Conservation (phyloP, 2,329 filamentous ascomycete species). For the Dothideomycetes sp. region DNA sequence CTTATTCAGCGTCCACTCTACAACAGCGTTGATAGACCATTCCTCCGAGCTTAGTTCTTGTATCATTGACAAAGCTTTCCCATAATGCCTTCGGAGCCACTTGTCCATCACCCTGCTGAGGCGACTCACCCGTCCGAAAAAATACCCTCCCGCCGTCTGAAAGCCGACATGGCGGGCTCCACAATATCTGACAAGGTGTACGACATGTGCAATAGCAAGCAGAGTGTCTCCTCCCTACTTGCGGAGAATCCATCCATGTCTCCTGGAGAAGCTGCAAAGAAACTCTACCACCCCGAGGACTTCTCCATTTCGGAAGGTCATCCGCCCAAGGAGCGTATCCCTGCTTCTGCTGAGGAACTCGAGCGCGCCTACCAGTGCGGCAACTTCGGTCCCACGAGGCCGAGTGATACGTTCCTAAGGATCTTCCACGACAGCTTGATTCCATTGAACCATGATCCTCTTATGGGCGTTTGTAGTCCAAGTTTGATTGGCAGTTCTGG, state of each 20-base stretch:
- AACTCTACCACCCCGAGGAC: conserved; percentile 38
- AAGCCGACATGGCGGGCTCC: too few relatives aligned
- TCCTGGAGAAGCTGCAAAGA: conserved; percentile 44
- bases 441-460: conserved; percentile 41
- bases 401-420: conserved; percentile 56
- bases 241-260: conserved; percentile 42
- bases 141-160: too few relatives aligned
- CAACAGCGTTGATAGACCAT: too few relatives aligned
- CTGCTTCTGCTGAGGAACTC: conserved; percentile 32
- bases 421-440: conserved; percentile 56
- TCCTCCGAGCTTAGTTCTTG: too few relatives aligned
- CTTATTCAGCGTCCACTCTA: too few relatives aligned
- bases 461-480: conserved; percentile 45
- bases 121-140: too few relatives aligned
- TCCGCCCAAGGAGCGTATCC: conserved; percentile 9
- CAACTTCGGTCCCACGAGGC: conserved; percentile 51
- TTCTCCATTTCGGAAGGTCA: conserved; percentile 17
- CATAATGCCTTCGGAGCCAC: too few relatives aligned
- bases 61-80: too few relatives aligned
- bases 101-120: too few relatives aligned
- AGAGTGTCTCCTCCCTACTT: conserved; percentile 48
- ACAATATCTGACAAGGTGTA: conserved; percentile 36
- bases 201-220: conserved; percentile 39
- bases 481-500: conserved; percentile 51
- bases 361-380: conserved; percentile 50